Percentiles rank a stretch among this genome's conserved stretches.
These are phyloP conservation scores for Setomelanomma holmii DNA, from an alignment of 2,329 filamentous ascomycete species.

Conservation along the genomic window DNA sequence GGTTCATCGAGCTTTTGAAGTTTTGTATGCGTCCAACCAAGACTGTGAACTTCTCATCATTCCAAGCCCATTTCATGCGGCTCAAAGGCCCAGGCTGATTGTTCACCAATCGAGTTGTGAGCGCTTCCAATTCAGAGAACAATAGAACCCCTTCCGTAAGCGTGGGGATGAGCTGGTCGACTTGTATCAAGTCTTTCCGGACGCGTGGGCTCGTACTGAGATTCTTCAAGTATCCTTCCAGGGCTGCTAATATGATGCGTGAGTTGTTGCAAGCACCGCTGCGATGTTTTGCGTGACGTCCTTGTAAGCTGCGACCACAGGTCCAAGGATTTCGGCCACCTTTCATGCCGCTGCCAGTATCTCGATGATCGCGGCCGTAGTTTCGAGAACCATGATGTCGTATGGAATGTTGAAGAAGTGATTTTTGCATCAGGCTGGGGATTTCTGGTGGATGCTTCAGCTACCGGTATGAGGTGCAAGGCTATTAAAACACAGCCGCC, in stretches of 20 bases:
- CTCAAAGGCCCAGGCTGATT: not conserved
- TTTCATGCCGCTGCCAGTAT: slow-evolving; percentile 14
- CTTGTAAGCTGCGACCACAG: slow-evolving; percentile 7
- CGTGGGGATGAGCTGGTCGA: slow-evolving; percentile 10
- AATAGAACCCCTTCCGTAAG: slow-evolving; percentile 17
- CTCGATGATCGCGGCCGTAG: slow-evolving; percentile 15
- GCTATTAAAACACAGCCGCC: too few species aligned
- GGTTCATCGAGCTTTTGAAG: slow-evolving; percentile 10
- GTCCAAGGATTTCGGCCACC: slow-evolving; percentile 13
- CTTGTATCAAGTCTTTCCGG: slow-evolving; percentile 11
- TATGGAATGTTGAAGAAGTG: not conserved
- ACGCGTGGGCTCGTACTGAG: not conserved
- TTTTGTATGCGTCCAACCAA: slow-evolving; percentile 3
- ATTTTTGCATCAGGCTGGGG: too few species aligned
- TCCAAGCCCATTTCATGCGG: slow-evolving; percentile 8
- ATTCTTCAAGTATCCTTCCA: slow-evolving; percentile 1
- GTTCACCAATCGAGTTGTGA: slow-evolving; percentile 13
- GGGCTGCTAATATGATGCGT: slow-evolving; percentile 4
- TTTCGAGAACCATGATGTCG: not conserved
- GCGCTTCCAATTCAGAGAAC: slow-evolving; percentile 19
- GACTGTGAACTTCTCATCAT: slow-evolving; percentile 4
- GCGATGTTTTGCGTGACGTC: slow-evolving; percentile 7
- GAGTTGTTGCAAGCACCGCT: slow-evolving; percentile 5
- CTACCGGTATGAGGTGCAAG: too few species aligned
- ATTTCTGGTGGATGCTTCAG: too few species aligned